These are phyloP conservation scores for Boeremia exigua DNA, from an alignment of 2,329 filamentous ascomycete genomes.

Conservation along the genomic window DNA sequence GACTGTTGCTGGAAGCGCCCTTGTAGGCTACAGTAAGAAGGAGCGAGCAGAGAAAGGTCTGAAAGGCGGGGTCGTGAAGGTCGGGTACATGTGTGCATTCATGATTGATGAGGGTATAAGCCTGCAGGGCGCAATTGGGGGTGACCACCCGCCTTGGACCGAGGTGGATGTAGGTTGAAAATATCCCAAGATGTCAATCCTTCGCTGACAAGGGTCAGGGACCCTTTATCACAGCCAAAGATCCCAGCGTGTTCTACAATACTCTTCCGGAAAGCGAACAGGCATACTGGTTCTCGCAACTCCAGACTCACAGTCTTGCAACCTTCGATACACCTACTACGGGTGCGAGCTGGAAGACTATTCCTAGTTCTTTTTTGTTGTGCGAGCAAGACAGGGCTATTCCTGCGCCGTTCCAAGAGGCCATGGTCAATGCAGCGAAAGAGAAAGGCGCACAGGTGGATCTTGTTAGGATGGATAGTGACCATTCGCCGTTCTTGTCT, in stretches of 20 bases:
- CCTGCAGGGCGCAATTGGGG: background rate
- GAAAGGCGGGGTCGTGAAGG: conserved; percentile 47
- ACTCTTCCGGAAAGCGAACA: conserved; percentile 36
- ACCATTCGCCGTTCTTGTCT: conserved; percentile 53
- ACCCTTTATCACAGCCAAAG: background rate
- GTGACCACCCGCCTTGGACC: background rate
- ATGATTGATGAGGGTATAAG: conserved; percentile 18
- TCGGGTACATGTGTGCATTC: conserved; percentile 48
- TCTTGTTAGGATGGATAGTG: conserved; percentile 40
- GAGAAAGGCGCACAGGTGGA: conserved; percentile 37
- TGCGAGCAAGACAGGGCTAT: conserved; percentile 48
- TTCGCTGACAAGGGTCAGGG: background rate
- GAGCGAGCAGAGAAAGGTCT: conserved; percentile 44
- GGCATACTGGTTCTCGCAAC: conserved; percentile 24
- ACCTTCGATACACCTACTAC: conserved; percentile 35
- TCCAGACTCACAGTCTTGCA: conserved; percentile 33
- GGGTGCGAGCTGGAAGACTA: conserved; percentile 44
- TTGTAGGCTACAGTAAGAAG: conserved; percentile 43
- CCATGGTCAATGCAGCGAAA: conserved; percentile 35
- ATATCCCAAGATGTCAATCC: too few species aligned
- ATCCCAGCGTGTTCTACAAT: conserved; percentile 35
- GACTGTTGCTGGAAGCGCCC: conserved; percentile 45
- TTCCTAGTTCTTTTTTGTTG: conserved; percentile 46
- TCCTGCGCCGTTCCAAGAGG: conserved; percentile 38
- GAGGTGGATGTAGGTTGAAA: background rate